Conservation (phyloP, 2,329 filamentous ascomycete species). For the Stagonosporopsis vannaccii region DNA sequence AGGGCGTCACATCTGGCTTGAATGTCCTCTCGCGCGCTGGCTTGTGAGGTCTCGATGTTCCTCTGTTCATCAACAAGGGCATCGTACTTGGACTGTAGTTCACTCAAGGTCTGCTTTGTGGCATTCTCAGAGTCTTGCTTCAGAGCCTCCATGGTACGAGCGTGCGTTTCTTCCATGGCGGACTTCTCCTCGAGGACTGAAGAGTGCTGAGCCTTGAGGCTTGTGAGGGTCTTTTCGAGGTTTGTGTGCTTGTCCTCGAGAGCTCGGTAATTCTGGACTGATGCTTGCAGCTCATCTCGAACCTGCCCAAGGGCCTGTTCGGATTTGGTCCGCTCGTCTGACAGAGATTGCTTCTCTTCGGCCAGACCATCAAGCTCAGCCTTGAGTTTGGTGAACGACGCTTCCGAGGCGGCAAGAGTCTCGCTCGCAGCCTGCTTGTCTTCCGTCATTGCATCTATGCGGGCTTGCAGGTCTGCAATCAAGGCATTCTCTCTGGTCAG, state of each 20-base stretch:
- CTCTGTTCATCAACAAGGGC: slow-evolving; percentile 29
- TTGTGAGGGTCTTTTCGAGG: slow-evolving; percentile 36
- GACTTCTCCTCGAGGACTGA: slow-evolving; percentile 41
- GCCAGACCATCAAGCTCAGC: slow-evolving; percentile 27
- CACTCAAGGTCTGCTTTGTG: slow-evolving; percentile 36
- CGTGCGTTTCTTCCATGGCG: slow-evolving; percentile 39
- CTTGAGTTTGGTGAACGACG: slow-evolving; percentile 27
- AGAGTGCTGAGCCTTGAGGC: slow-evolving; percentile 42
- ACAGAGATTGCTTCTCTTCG: slow-evolving; percentile 24
- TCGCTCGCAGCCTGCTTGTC: slow-evolving; percentile 32
- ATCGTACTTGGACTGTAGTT: slow-evolving; percentile 38
- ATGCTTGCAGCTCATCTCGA: slow-evolving; percentile 28
- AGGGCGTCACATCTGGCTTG: slow-evolving; percentile 28
- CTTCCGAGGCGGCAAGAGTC: slow-evolving; percentile 24
- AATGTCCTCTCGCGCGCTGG: slow-evolving; percentile 31
- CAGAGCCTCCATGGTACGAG: slow-evolving; percentile 37
- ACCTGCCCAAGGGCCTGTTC: slow-evolving; percentile 28
- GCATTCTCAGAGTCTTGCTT: slow-evolving; percentile 40
- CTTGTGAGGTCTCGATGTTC: slow-evolving; percentile 21
- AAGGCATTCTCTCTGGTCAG: slow-evolving; percentile 12
- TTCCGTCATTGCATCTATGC: slow-evolving; percentile 21
- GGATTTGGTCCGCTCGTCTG: slow-evolving; percentile 24
- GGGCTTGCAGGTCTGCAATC: slow-evolving; percentile 21
- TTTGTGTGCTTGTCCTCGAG: slow-evolving; percentile 28
- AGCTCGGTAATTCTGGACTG: slow-evolving; percentile 26